A percentile compares a stretch with the other conserved stretches of the same genome.
These are phyloP conservation scores for Fusarium albosuccineum DNA, from an alignment of 2,329 filamentous ascomycete genomes.

Conservation along the genomic window DNA sequence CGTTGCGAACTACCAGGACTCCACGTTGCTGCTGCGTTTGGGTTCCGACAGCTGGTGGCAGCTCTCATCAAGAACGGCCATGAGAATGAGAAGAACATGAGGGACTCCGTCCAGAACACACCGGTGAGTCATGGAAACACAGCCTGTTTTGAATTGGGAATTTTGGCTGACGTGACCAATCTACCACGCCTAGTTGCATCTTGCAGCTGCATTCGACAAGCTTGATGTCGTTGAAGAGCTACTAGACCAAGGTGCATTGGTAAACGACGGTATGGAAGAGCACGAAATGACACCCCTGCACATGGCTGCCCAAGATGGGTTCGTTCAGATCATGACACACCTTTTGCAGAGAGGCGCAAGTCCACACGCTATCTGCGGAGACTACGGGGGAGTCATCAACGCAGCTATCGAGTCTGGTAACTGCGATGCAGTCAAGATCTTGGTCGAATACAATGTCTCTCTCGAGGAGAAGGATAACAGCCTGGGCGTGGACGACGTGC, in stretches of 20 bases:
- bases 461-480: slow-evolving; percentile 31
- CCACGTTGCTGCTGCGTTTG: slow-evolving; percentile 55
- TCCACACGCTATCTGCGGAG: slow-evolving; percentile 49
- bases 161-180: slow-evolving; percentile 42
- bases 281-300: slow-evolving; percentile 53
- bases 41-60: slow-evolving; percentile 54
- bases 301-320: slow-evolving; percentile 55
- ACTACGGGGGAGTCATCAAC: slow-evolving; percentile 54
- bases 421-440: slow-evolving; percentile 54
- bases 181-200: slow-evolving; percentile 21
- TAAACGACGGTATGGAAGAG: slow-evolving; percentile 49
- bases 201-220: slow-evolving; percentile 26
- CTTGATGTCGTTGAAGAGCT: slow-evolving; percentile 30
- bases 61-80: slow-evolving; percentile 55
- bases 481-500: slow-evolving; percentile 21
- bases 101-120: slow-evolving; percentile 49
- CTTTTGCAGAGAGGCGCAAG: slow-evolving; percentile 54
- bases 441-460: slow-evolving; percentile 55
- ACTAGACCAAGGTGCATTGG: slow-evolving; percentile 16
- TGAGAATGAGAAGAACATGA: slow-evolving; percentile 49
- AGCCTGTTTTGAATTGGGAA: background rate
- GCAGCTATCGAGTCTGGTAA: slow-evolving; percentile 58
- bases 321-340: slow-evolving; percentile 57
- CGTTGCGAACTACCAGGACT: slow-evolving; percentile 51
- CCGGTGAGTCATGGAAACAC: slow-evolving; percentile 47